Evolutionary conservation across 176 grass and related monocot genomes (phyloP).

Genomic region (Oryza glumipatula): DNA sequence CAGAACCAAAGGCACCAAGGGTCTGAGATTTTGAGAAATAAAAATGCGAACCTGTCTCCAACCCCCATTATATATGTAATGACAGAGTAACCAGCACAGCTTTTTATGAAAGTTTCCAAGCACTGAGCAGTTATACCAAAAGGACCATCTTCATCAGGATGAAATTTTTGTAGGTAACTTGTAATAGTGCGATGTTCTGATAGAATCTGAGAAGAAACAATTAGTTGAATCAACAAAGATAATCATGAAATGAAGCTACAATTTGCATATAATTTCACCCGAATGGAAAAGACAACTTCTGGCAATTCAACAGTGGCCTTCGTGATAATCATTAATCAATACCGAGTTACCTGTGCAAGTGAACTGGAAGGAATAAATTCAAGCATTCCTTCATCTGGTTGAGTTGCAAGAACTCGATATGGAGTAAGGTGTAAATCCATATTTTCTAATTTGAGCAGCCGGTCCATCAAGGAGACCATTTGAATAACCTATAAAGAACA

Average conservation of each 20-base stretch:
- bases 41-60: conserved; percentile 74
- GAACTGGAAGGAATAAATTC: conserved; percentile 96
- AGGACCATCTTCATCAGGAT: conserved; percentile 85
- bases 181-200: conserved; percentile 94
- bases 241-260: conserved; percentile 26
- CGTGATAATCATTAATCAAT: conserved; percentile 5
- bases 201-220: conserved; percentile 63
- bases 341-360: conserved; percentile 86
- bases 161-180: conserved; percentile 86
- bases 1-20: conserved; percentile 15
- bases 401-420: conserved; percentile 96
- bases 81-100: conserved; percentile 92
- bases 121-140: conserved; percentile 94
- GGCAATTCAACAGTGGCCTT: conserved; percentile 14
- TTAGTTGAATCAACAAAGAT: conserved; percentile 14
- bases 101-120: conserved; percentile 93
- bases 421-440: conserved; percentile 96
- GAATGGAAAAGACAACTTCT: conserved; percentile 10
- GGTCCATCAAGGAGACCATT: conserved; percentile 98
- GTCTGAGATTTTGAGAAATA: conserved; percentile 20
- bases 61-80: conserved; percentile 97
- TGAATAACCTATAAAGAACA: conserved; percentile 75
- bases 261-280: conserved; percentile 19
- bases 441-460: conserved; percentile 99
- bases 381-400: conserved; percentile 96